These are phyloP conservation scores for Lippia alba DNA, from an alignment of 305 asterid species.

Conservation along the genomic window DNA sequence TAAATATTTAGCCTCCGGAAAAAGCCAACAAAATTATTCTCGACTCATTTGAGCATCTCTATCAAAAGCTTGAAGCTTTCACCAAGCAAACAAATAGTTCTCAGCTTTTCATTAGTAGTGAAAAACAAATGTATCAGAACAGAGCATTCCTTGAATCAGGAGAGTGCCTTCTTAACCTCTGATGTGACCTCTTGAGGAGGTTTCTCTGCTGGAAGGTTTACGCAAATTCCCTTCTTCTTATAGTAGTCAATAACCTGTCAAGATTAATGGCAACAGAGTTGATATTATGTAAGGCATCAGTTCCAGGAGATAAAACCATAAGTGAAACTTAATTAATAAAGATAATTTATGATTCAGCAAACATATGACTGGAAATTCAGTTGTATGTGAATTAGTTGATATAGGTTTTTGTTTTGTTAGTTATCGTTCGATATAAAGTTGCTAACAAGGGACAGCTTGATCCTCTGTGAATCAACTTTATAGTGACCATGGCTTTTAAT, in stretches of 20 bases:
- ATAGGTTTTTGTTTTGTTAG: background rate
- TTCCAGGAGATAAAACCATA: background rate
- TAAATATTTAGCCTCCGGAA: constrained; percentile 14
- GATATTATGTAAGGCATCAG: too few relatives aligned
- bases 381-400: background rate
- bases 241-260: constrained; percentile 73
- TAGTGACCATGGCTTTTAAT: background rate
- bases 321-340: background rate
- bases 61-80: constrained; percentile 26
- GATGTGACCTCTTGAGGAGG: constrained; percentile 64
- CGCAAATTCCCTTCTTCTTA: constrained; percentile 61
- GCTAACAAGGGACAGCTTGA: background rate
- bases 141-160: constrained; percentile 41
- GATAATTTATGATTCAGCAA: background rate
- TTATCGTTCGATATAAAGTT: too few relatives aligned
- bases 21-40: constrained; percentile 26
- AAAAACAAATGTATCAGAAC: constrained; percentile 30
- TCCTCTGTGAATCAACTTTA: background rate
- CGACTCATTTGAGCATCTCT: constrained; percentile 29
- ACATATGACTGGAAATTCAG: background rate
- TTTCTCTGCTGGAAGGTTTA: constrained; percentile 76
- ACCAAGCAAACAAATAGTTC: constrained; percentile 29
- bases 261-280: background rate
- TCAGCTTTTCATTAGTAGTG: constrained; percentile 26
- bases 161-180: constrained; percentile 68